Conservation (phyloP, 2,329 filamentous ascomycete genomes). For the Gnomoniopsis sp. region DNA sequence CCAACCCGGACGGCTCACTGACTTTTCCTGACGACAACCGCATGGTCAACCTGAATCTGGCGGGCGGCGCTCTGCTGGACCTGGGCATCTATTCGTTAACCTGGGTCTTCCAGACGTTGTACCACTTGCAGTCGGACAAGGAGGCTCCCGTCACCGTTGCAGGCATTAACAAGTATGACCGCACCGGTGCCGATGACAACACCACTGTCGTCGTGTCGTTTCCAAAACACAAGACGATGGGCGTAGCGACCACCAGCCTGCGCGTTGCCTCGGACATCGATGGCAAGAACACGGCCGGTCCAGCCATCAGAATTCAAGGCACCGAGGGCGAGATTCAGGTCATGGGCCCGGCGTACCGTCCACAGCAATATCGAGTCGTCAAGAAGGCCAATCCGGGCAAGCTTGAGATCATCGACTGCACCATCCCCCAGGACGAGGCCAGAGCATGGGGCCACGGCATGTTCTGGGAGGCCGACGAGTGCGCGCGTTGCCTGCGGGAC, state of each 20-base stretch:
- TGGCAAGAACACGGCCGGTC: constrained; percentile 53
- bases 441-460: constrained; percentile 69
- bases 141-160: constrained; percentile 66
- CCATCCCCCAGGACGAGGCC: constrained; percentile 48
- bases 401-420: constrained; percentile 49
- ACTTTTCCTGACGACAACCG: constrained; percentile 62
- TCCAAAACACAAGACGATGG: constrained; percentile 65
- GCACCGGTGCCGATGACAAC: constrained; percentile 71
- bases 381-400: constrained; percentile 45
- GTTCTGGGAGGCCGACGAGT: constrained; percentile 57
- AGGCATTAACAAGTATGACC: constrained; percentile 66
- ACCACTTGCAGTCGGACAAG: constrained; percentile 69
- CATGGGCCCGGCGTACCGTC: constrained; percentile 66
- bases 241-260: constrained; percentile 66
- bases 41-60: constrained; percentile 79
- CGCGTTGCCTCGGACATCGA: constrained; percentile 62
- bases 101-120: constrained; percentile 87
- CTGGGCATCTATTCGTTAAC: constrained; percentile 85
- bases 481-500: constrained; percentile 56
- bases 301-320: constrained; percentile 77
- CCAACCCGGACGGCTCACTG: constrained; percentile 53
- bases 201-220: constrained; percentile 78
- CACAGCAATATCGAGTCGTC: constrained; percentile 63
- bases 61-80: constrained; percentile 79
- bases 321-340: constrained; percentile 80